Evolutionary conservation across 2,329 filamentous ascomycete genomes (phyloP).

Genomic region (Achaetomium macrosporum): DNA sequence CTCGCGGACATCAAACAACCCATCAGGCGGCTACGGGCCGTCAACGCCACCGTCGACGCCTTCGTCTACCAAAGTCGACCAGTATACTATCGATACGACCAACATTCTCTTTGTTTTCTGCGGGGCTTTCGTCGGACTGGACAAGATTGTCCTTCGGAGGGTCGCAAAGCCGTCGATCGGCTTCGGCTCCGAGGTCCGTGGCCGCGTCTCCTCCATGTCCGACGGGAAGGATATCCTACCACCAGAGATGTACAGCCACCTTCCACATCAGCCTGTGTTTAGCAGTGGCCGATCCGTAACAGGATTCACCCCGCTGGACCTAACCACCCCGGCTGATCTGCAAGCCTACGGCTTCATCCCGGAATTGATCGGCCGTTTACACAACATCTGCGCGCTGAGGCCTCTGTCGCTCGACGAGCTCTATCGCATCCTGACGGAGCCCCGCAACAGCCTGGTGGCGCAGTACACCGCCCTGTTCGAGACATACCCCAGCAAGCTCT

Average conservation of each 20-base stretch:
- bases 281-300: slow-evolving; percentile 27
- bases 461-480: slow-evolving; percentile 89
- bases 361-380: slow-evolving; percentile 91
- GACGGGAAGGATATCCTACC: slow-evolving; percentile 56
- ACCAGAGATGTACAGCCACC: slow-evolving; percentile 51
- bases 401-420: slow-evolving; percentile 64
- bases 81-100: slow-evolving; percentile 78
- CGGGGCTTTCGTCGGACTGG: slow-evolving; percentile 87
- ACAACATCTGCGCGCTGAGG: slow-evolving; percentile 80
- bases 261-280: slow-evolving; percentile 47
- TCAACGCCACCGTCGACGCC: slow-evolving; percentile 42
- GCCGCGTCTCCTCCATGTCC: slow-evolving; percentile 41
- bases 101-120: slow-evolving; percentile 98
- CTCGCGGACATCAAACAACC: slow-evolving; percentile 45
- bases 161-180: slow-evolving; percentile 82
- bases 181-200: slow-evolving; percentile 76
- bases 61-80: slow-evolving; percentile 49
- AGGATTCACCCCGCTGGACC: slow-evolving; percentile 57
- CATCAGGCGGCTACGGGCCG: slow-evolving; percentile 48
- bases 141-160: slow-evolving; percentile 81
- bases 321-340: slow-evolving; percentile 68
- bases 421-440: slow-evolving; percentile 85
- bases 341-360: slow-evolving; percentile 89
- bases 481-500: slow-evolving; percentile 69
- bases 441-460: slow-evolving; percentile 76